phyloP scores from a whole-genome alignment of 2,329 filamentous ascomycete species.

The Calonectria pteridis region DNA sequence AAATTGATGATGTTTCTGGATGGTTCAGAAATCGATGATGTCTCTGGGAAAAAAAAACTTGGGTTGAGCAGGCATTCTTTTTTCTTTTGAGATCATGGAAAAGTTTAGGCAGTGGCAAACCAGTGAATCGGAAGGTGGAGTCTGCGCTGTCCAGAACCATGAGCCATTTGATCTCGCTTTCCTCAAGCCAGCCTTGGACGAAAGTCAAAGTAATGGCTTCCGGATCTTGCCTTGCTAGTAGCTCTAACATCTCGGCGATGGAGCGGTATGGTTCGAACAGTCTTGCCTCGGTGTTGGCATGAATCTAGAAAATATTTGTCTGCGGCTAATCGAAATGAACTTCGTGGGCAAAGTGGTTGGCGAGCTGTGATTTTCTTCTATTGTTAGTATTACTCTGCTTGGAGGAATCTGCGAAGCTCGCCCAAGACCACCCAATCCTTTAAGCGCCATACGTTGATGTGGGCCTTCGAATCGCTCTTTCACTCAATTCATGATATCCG shows the following conservation, averaged over 20 bases:
- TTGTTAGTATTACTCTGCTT: background rate
- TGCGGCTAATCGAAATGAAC: slow-evolving; percentile 39
- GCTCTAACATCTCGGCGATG: slow-evolving; percentile 44
- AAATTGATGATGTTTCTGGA: no score
- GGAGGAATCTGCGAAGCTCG: background rate
- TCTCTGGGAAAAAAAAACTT: no score
- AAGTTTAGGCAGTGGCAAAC: no score
- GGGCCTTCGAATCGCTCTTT: slow-evolving; percentile 32
- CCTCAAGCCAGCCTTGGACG: slow-evolving; percentile 45
- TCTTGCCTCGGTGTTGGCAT: slow-evolving; percentile 49
- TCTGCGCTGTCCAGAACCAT: slow-evolving; percentile 41
- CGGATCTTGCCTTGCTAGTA: slow-evolving; percentile 47
- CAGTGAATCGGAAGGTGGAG: no score
- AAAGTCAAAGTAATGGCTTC: slow-evolving; percentile 48
- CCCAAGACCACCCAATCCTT: slow-evolving; percentile 52
- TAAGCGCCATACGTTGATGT: slow-evolving; percentile 43
- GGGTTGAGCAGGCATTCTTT: no score
- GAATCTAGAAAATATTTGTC: slow-evolving; percentile 54
- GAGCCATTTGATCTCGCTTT: slow-evolving; percentile 36
- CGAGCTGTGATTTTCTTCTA: slow-evolving; percentile 42
- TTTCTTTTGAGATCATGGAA: no score
- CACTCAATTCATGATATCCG: slow-evolving; percentile 42
- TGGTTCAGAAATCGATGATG: no score
- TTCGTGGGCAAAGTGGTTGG: slow-evolving; percentile 53
- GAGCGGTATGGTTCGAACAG: slow-evolving; percentile 52